Evolutionary conservation across 1,284 basidiomycete genomes (phyloP), one percentile per base, ranked within the genome.

Genomic region (Ceratobasidium sp.): DNA sequence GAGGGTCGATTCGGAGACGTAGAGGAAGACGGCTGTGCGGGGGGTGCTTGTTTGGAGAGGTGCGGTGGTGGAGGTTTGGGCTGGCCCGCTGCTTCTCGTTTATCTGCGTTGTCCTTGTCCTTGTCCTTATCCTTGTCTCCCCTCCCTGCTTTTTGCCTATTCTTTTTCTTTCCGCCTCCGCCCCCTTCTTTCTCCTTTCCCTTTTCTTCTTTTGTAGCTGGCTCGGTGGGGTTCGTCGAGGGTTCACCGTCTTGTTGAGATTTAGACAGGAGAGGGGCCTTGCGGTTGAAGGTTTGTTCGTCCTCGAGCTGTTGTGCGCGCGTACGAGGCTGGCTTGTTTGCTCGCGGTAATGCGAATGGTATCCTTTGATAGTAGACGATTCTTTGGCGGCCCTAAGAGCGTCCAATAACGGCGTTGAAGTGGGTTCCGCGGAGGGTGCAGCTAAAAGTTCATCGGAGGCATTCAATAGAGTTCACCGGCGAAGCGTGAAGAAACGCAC

Each of bases 321-420:
- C 44, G 67, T 75, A 71, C 74, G 65, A 69, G 43, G 68, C 76
- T 62, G 70, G 46, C 17, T 74, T 56, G 80, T 44, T 13, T 73
- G 74, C 11, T 79, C 76, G 25, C 77, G 78, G 29, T 79, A 66
- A 22, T 78, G 62, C 68, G 90, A 85, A 78, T 91, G 91, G 22
- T 89, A 85, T 78, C 91, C 91, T 80, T 90, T 92, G 81, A 93
- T 92, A 78, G 89, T 90, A 80, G 90, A 87, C 0, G 91, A 91
- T 4, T 87, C 87, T 81, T 92, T 93, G 83, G 94, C 91, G 0
- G 92, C 92, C 80, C 93, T 94, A 74, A 98, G 88, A 1, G 95
- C 94, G 80, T 96, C 95, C 44, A 98, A 89, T 32, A 97, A 88
- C 0, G 96, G 96, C 0, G 96, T 97, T 0, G 92, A 92, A 77